phyloP scores from a whole-genome alignment of 495 filamentous ascomycete species.

The Neurospora sp. region DNA sequence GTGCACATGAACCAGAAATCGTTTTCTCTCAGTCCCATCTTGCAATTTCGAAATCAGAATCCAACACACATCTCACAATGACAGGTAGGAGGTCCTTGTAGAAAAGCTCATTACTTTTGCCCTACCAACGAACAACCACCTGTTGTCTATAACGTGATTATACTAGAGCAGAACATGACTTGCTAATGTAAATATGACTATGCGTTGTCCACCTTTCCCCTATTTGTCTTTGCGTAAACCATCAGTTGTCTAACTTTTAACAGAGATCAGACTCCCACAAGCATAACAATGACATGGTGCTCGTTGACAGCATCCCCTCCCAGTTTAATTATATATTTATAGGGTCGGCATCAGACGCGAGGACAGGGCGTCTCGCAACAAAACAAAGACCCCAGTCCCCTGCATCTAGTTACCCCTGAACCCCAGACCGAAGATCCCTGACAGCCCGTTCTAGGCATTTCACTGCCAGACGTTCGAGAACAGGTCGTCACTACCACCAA shows the following conservation, averaged over 20 bases:
- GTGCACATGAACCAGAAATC: background rate
- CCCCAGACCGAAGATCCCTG: background rate
- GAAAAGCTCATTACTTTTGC: background rate
- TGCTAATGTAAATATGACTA: background rate
- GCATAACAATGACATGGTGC: background rate
- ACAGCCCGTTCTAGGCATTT: background rate
- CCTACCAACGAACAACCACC: background rate
- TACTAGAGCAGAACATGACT: background rate
- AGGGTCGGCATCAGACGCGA: background rate
- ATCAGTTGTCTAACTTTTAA: background rate
- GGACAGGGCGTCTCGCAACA: background rate
- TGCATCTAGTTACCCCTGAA: background rate
- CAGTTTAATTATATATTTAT: background rate
- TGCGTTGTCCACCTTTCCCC: background rate
- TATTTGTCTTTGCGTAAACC: background rate
- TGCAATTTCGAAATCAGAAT: background rate
- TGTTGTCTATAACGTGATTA: background rate
- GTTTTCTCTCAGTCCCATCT: background rate
- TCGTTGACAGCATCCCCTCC: background rate
- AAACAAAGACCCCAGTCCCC: background rate
- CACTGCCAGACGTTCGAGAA: constrained; percentile 93
- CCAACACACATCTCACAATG: background rate
- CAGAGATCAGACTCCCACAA: background rate
- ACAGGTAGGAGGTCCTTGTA: background rate
- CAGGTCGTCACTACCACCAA: constrained; percentile 68